A percentile compares a stretch with the other conserved stretches of the same genome.
These are phyloP conservation scores for Berkeleyomyces rouxiae DNA, from an alignment of 2,329 filamentous ascomycete genomes.

Conservation along the genomic window DNA sequence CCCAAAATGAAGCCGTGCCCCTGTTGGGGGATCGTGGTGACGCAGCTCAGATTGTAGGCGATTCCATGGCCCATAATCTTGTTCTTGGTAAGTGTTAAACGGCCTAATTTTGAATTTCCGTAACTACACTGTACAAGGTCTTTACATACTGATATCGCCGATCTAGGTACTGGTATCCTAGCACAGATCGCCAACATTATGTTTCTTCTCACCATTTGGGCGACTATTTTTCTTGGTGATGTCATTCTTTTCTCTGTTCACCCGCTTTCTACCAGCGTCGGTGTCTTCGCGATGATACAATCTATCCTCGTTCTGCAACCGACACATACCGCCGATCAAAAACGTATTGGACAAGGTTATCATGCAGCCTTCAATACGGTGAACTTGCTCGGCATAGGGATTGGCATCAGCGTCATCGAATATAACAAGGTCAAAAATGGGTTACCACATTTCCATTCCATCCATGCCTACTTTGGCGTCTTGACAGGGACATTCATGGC, in stretches of 20 bases:
- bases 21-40: constrained; percentile 46
- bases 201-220: constrained; percentile 62
- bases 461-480: constrained; percentile 71
- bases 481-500: constrained; percentile 52
- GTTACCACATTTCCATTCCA: constrained; percentile 58
- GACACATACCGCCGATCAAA: constrained; percentile 61
- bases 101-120: not conserved
- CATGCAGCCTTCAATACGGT: constrained; percentile 58
- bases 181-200: constrained; percentile 67
- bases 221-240: constrained; percentile 49
- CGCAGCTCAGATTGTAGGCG: constrained; percentile 49
- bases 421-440: constrained; percentile 62
- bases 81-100: constrained; percentile 43
- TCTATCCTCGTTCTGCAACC: constrained; percentile 76
- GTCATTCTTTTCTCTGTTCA: constrained; percentile 78
- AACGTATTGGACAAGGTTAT: constrained; percentile 38
- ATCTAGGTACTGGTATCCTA: constrained; percentile 58
- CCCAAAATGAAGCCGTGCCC: constrained; percentile 25
- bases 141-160: not conserved
- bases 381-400: constrained; percentile 42
- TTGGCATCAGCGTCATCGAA: constrained; percentile 56
- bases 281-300: constrained; percentile 59
- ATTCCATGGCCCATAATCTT: constrained; percentile 53
- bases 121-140: not conserved
- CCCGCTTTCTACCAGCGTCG: constrained; percentile 53